Evolutionary conservation across 225 moss, liverwort and hornwort genomes (phyloP).

Genomic region (Antitrichia curtipendula): DNA sequence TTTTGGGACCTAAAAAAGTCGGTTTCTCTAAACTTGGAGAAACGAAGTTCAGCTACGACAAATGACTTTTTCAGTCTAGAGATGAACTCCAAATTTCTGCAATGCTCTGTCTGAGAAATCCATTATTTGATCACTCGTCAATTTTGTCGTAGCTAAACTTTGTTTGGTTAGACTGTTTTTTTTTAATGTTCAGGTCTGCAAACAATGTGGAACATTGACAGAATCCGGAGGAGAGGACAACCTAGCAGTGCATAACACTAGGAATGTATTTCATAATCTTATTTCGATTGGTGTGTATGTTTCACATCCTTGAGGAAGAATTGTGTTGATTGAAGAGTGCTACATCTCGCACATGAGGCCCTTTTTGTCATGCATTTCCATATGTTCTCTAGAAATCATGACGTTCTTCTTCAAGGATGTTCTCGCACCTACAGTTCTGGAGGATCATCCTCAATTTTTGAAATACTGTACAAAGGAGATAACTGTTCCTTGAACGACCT

Average conservation of each 20-base stretch:
- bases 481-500: neutral
- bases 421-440: neutral
- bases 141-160: neutral
- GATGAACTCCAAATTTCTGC: neutral
- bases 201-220: conserved; percentile 18
- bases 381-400: neutral
- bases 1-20: neutral
- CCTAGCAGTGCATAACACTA: neutral
- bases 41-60: neutral
- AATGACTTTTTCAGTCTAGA: neutral
- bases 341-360: neutral
- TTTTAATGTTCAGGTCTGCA: conserved; percentile 28
- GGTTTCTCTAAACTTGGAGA: neutral
- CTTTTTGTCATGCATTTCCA: neutral
- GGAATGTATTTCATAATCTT: neutral
- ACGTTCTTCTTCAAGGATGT: conserved; percentile 19
- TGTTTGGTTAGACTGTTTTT: neutral
- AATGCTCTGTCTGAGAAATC: neutral
- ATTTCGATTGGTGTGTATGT: neutral
- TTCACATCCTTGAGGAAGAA: conserved; percentile 22
- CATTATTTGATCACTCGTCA: neutral
- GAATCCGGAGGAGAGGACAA: conserved; percentile 12
- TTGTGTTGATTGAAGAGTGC: neutral
- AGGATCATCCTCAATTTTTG: neutral
- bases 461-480: neutral